Conservation (phyloP, 2,329 filamentous ascomycete genomes). For the Fusarium pilosicola region DNA sequence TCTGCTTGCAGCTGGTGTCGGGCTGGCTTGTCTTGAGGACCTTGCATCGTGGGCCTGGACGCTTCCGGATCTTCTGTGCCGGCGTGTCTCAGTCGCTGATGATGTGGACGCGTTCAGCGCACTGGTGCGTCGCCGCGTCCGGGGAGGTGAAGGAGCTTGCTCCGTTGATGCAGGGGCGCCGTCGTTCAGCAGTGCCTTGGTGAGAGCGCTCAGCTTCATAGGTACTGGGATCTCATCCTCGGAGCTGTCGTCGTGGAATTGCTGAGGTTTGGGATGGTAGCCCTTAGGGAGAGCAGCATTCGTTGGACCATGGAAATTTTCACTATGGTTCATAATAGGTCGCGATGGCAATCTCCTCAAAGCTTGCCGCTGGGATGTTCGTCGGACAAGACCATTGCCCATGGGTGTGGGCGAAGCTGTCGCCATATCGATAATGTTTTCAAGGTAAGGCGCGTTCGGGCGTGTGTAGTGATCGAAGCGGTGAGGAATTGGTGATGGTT, state of each 20-base stretch:
- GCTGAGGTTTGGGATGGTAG: conserved; percentile 58
- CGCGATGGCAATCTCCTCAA: conserved; percentile 62
- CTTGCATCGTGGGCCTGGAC: conserved; percentile 52
- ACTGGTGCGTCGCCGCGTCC: conserved; percentile 61
- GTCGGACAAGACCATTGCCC: conserved; percentile 60
- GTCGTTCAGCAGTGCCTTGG: conserved; percentile 82
- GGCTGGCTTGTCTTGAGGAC: conserved; percentile 56
- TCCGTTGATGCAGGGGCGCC: conserved; percentile 60
- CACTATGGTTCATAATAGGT: conserved; percentile 56
- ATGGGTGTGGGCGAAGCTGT: conserved; percentile 66
- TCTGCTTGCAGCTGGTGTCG: conserved; percentile 52
- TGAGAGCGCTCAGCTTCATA: conserved; percentile 93
- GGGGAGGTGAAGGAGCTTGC: conserved; percentile 56
- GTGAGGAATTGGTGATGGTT: conserved; percentile 31
- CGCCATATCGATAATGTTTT: conserved; percentile 55
- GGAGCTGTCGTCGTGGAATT: conserved; percentile 79
- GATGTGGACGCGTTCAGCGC: conserved; percentile 57
- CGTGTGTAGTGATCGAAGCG: conserved; percentile 18
- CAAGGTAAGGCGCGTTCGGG: conserved; percentile 34
- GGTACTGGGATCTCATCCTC: conserved; percentile 93
- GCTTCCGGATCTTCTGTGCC: conserved; percentile 60
- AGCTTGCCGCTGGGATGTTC: conserved; percentile 66
- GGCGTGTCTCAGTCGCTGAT: conserved; percentile 55
- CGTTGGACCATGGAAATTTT: conserved; percentile 54
- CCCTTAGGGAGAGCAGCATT: conserved; percentile 43